phyloP scores from a whole-genome alignment of 805 yeast species.

The Myxozyma sirexii region DNA sequence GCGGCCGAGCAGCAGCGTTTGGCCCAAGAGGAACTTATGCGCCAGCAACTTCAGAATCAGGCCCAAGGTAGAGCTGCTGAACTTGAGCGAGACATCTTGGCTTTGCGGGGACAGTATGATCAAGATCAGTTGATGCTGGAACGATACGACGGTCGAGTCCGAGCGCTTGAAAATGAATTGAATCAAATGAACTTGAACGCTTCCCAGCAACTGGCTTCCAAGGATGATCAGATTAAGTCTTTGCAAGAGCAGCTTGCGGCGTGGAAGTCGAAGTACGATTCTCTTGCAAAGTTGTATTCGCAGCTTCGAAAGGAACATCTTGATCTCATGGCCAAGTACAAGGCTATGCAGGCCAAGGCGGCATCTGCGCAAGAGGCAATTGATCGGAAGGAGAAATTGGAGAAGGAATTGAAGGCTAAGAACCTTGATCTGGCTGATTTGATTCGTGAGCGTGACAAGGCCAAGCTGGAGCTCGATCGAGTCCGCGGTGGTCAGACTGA shows the following conservation, averaged over 20 bases:
- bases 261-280: constrained; percentile 87
- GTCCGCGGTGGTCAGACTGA: constrained; percentile 63
- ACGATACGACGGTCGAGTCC: constrained; percentile 85
- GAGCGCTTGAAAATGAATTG: constrained; percentile 75
- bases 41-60: constrained; percentile 70
- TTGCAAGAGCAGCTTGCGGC: constrained; percentile 72
- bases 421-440: constrained; percentile 85
- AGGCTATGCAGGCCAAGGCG: constrained; percentile 59
- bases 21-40: constrained; percentile 69
- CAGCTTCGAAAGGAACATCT: constrained; percentile 92
- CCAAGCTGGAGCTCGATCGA: constrained; percentile 73
- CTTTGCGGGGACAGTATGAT: constrained; percentile 78
- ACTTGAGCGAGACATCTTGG: constrained; percentile 75
- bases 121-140: constrained; percentile 80
- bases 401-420: constrained; percentile 78
- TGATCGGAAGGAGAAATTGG: constrained; percentile 77
- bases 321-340: constrained; percentile 66
- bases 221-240: constrained; percentile 68
- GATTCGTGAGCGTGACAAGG: constrained; percentile 86
- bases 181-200: constrained; percentile 62
- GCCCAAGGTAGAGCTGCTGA: constrained; percentile 79
- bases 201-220: constrained; percentile 70
- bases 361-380: constrained; percentile 88
- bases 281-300: constrained; percentile 84
- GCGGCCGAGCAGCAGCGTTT: constrained; percentile 68